Evolutionary conservation across 768 basidiomycete species (phyloP), one percentile per base, ranked within the genome.

Genomic region (Psilocybe subaeruginosa): DNA sequence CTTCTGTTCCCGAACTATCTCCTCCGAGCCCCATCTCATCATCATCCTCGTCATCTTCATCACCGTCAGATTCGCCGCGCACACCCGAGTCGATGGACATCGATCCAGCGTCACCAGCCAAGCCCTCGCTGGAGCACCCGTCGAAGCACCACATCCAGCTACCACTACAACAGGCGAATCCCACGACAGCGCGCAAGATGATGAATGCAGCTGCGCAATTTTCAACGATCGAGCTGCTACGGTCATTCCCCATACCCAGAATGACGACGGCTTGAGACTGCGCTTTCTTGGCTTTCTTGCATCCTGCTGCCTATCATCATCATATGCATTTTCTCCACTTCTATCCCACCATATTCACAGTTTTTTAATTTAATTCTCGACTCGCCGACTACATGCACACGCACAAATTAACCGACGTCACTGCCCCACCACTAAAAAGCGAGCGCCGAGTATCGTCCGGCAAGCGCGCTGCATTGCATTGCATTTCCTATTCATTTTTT

Each of bases 201-300:
- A 55, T 63, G 37, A 61, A 60, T 39, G 63, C 67, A 8, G 59
- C 57, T 12, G 68, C 73, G 33, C 75, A 77, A 6, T 71, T 77
- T 47, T 69, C 76, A 35, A 77, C 77, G 12, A 66, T 79, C 66
- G 83, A 85, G 1, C 64, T 84, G 3, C 74, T 84, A 29, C 74
- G 77, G 52, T 73, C 82, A 14, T 85, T 85, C 53, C 83, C 83
- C 29, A 67, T 85, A 62, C 82, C 83, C 11, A 61, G 67, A 62
- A 58, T 76, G 39, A 69, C 76, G 30, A 70, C 68, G 54, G 61
- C 67, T 53, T 64, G 63, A 66, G 60, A 58, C 56, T 62, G 35
- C 45, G 3, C 19, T 50, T 9, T 30, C 29, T 43, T 52, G 12
- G 16, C 8, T 39, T 63, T 56, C 48, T 35, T 30, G 29, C 46